Conservation (phyloP, 2,329 filamentous ascomycete species). For the Coccinonectria pachysandricola region DNA sequence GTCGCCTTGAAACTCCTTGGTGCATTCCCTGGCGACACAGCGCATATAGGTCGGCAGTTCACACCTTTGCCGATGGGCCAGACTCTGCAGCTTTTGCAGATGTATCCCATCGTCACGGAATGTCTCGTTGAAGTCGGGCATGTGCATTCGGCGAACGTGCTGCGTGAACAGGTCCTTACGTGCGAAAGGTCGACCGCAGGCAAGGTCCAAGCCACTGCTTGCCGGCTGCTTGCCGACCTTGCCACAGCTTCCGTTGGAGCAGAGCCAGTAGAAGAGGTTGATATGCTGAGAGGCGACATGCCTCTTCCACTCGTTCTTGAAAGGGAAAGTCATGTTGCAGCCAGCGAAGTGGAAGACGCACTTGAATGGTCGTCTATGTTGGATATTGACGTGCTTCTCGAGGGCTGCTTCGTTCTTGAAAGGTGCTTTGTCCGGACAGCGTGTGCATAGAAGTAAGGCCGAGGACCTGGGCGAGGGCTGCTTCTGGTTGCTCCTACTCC, state of each 20-base stretch:
- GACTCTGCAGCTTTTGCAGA: slow-evolving; percentile 45
- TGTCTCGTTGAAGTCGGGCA: slow-evolving; percentile 24
- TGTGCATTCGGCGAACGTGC: slow-evolving; percentile 80
- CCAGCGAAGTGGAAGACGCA: slow-evolving; percentile 75
- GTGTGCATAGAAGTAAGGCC: slow-evolving; percentile 5
- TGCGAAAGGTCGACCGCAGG: slow-evolving; percentile 63
- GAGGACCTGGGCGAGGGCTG: slow-evolving; percentile 3
- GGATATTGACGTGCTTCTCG: slow-evolving; percentile 38
- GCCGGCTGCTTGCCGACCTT: slow-evolving; percentile 18
- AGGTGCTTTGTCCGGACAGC: slow-evolving; percentile 8
- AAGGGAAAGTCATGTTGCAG: slow-evolving; percentile 61
- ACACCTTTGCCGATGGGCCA: slow-evolving; percentile 52
- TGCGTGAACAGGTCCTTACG: slow-evolving; percentile 88
- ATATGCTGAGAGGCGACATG: slow-evolving; percentile 77
- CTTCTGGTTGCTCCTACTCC: too few species aligned
- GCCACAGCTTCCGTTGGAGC: slow-evolving; percentile 51
- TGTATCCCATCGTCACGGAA: slow-evolving; percentile 36
- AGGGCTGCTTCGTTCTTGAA: slow-evolving; percentile 38
- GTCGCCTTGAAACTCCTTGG: slow-evolving; percentile 44
- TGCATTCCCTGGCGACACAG: slow-evolving; percentile 56
- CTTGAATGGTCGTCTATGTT: slow-evolving; percentile 53
- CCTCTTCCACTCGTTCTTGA: slow-evolving; percentile 94
- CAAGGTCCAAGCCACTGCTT: slow-evolving; percentile 19
- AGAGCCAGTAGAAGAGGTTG: slow-evolving; percentile 63
- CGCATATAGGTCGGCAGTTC: slow-evolving; percentile 46